Evolutionary conservation across 768 basidiomycete species (phyloP), one percentile per base, ranked within the genome.

Genomic region (Mycena filopes): DNA sequence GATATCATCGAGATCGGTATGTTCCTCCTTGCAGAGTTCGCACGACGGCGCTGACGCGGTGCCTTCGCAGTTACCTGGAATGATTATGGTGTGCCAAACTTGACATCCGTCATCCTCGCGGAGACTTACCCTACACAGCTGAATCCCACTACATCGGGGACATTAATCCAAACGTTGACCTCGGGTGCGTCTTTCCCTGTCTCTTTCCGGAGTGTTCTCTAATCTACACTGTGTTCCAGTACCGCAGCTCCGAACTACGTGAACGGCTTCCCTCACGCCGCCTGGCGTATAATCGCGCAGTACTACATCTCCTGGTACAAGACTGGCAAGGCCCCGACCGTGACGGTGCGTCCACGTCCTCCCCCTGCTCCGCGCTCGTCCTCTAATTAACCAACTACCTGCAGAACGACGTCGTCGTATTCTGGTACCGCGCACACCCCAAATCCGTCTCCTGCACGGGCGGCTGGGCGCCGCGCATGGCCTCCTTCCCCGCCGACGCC

Each of bases 141-240:
- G 79, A 80, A 67, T 80, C 81, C 11, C 81, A 81, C 42, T 85
- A 84, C 71, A 82, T 84, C 67, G 66, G 72, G 8, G 72, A 73
- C 29, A 73, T 73, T 28, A 72, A 72, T 43, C 73, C 72, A 11
- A 72, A 67, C 18, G 69, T 73, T 13, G 62, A 73, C 49, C 67
- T 74, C 40, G 71, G 74, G 26, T 64, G 43, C 16, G 65, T 67
- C n/a, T n/a, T 28, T 16, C n/a, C 11, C 38, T 36, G 20, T 26
- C 5, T 41, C 23, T 21, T 23, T 12, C 20, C 3, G n/a, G 40
- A 11, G 8, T 8, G 5, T 11, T 21, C 0, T 26, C 45, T 33
- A 36, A 36, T 15, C 11, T 11, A 36, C 26, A 15, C 13, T 23
- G 31, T 23, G 21, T 11, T 33, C 31, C 25, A 66, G 65, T 5